Evolutionary conservation across 441 rosid genomes (phyloP).

Genomic region (Bocquillonia castaneifolia): DNA sequence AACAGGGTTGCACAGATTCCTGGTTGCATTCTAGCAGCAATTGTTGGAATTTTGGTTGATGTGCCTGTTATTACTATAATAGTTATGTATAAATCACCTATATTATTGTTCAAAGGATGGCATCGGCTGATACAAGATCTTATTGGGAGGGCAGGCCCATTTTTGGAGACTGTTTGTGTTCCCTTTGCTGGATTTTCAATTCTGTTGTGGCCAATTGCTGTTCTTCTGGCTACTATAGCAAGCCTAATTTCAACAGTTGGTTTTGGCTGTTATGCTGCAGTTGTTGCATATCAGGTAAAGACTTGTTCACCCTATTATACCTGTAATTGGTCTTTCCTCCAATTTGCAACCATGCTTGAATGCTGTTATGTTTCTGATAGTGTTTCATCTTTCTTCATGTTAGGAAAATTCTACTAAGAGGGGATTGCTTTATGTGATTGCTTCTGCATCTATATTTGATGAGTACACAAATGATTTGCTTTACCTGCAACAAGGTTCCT

Average conservation of each 20-base stretch:
- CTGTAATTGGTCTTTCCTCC: background rate
- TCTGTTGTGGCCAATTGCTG: constrained; percentile 31
- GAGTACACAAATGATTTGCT: constrained; percentile 32
- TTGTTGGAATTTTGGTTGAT: constrained; percentile 24
- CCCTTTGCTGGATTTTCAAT: constrained; percentile 30
- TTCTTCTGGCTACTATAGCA: constrained; percentile 18
- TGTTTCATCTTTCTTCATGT: background rate
- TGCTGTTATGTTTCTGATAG: background rate
- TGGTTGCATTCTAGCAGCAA: constrained; percentile 23
- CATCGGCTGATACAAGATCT: constrained; percentile 24
- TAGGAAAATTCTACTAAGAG: constrained; percentile 28
- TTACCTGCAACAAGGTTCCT: constrained; percentile 27
- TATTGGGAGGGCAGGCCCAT: constrained; percentile 30
- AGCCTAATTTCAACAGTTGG: constrained; percentile 22
- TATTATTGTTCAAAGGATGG: constrained; percentile 30
- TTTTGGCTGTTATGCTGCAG: constrained; percentile 28
- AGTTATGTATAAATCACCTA: constrained; percentile 21
- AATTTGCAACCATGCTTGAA: too few species aligned
- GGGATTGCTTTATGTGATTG: constrained; percentile 29
- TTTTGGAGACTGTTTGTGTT: constrained; percentile 32
- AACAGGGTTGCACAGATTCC: constrained; percentile 19
- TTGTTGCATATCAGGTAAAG: constrained; percentile 27
- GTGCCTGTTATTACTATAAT: constrained; percentile 21
- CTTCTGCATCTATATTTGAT: constrained; percentile 24
- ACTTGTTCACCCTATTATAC: background rate